Conservation (phyloP, 805 yeast genomes). For the Lipomyces kockii region DNA sequence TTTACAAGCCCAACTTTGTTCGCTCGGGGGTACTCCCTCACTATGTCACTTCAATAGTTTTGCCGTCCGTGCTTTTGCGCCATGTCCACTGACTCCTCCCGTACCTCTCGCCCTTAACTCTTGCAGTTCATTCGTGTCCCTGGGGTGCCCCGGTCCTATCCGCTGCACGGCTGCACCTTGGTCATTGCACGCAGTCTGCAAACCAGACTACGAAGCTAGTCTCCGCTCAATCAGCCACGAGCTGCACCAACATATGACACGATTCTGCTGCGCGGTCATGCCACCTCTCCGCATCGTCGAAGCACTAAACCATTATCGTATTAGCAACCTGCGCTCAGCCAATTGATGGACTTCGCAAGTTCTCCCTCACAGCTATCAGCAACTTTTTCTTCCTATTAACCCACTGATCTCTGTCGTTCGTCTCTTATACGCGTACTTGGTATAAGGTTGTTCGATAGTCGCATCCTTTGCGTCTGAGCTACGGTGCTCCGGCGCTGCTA, state of each 20-base stretch:
- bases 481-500: neutral
- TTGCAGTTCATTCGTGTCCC: neutral
- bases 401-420: neutral
- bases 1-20: neutral
- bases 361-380: neutral
- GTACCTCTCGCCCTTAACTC: neutral
- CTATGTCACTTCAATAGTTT: neutral
- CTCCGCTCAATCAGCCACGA: slow-evolving; percentile 1
- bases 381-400: neutral
- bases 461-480: neutral
- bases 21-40: neutral
- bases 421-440: neutral
- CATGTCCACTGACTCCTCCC: neutral
- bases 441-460: neutral
- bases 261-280: slow-evolving; percentile 1
- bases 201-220: neutral
- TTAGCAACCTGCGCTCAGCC: neutral
- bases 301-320: neutral
- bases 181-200: neutral
- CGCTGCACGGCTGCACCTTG: neutral
- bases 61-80: neutral
- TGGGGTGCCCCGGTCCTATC: neutral
- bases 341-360: neutral
- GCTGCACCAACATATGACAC: neutral
- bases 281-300: neutral